Evolutionary conservation across 1,284 basidiomycete genomes (phyloP), one percentile per base, ranked within the genome.

Genomic region (Neotropicomus parvogracilis): DNA sequence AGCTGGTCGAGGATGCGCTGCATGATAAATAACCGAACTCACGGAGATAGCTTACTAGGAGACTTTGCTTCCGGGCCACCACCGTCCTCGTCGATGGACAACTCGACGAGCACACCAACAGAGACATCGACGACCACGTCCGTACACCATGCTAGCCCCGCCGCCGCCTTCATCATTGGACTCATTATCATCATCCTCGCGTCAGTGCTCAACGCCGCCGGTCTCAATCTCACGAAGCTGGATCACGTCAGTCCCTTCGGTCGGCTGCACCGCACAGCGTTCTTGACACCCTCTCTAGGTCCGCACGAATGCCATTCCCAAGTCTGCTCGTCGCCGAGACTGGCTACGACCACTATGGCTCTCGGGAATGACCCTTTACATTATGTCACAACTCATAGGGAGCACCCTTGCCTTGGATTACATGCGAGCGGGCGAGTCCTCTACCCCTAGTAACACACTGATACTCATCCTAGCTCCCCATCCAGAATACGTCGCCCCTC

Each of bases 401-500:
- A 88, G 84, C 59, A 93, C 91, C 0, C 75, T 93, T 17, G 90
- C 90, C 0, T 74, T 93, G 21, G 83, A 88, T 64, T 93, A 91
- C 63, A 86, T 93, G 78, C 81, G 90, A 54, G 90, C 88, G 54
- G 88, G 88, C 80, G 54, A 38, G 56, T 42, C 37, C 21, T 33
- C n/a, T 21, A 9, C 24, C n/a, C 13, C 32, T 17, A 4, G n/a
- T 19, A 17, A n/a, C 4, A 17, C 26, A 21, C 16, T 7, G 6
- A 31, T 27, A 6, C 32, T 54, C 27, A 50, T 39, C 21, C 35
- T n/a, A n/a, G n/a, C n/a, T 6, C 70, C 14, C 33, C 28, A 27
- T 19, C 4, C 56, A 87, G 87, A 91, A 81, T 90, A 89, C 59
- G 88, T 91, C 40, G 88, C 88, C 3, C 88, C 89, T 9, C 74